Evolutionary conservation across 768 basidiomycete species (phyloP).

Genomic region (Heimioporus sp.): DNA sequence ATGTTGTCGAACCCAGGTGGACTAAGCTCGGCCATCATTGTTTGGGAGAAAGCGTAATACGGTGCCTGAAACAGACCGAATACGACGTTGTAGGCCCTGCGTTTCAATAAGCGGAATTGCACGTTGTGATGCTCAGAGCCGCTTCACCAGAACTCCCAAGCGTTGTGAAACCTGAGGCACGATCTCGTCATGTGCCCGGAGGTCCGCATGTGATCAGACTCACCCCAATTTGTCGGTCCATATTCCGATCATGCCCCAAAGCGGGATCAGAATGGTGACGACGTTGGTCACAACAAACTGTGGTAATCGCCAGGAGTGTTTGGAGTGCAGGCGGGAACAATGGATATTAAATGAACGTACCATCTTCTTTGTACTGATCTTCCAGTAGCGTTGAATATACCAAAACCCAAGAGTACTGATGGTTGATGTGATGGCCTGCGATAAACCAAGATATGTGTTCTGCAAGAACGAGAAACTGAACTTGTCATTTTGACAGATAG

Average conservation of each 20-base stretch:
- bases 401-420: constrained; percentile 73
- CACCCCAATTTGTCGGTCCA: constrained; percentile 78
- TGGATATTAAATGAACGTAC: constrained; percentile 32
- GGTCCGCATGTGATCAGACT: constrained; percentile 11
- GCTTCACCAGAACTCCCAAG: constrained; percentile 80
- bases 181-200: not conserved
- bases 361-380: constrained; percentile 81
- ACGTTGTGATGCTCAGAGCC: no score
- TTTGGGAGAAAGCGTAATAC: constrained; percentile 84
- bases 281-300: constrained; percentile 79
- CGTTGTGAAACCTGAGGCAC: constrained; percentile 61
- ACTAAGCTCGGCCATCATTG: constrained; percentile 87
- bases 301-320: not conserved
- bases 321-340: not conserved
- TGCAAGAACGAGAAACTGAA: constrained; percentile 80
- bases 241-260: constrained; percentile 86
- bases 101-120: not conserved
- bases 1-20: constrained; percentile 88
- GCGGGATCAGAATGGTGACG: constrained; percentile 71
- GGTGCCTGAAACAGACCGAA: constrained; percentile 85
- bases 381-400: constrained; percentile 80
- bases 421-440: constrained; percentile 75
- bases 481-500: constrained; percentile 78
- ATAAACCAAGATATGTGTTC: constrained; percentile 74
- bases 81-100: constrained; percentile 75